Conservation (phyloP, 1,139 yeast species). For the Komagataea norvegica region DNA sequence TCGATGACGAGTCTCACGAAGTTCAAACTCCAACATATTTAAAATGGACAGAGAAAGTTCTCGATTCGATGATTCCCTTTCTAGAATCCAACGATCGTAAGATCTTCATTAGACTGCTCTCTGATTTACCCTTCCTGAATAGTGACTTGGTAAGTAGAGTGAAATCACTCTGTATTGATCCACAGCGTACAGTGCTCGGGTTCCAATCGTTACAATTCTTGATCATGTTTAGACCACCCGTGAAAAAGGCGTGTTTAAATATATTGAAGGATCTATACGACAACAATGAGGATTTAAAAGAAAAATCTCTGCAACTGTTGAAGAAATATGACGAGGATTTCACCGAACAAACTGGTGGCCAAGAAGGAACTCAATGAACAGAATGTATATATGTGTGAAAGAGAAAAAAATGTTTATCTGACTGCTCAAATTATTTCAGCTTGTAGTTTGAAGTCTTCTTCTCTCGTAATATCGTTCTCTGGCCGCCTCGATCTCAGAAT, state of each 20-base stretch:
- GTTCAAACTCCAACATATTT: slow-evolving; percentile 47
- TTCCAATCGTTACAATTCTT: slow-evolving; percentile 75
- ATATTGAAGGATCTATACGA: slow-evolving; percentile 55
- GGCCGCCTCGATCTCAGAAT: slow-evolving; percentile 11
- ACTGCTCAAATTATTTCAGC: no score
- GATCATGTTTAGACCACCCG: slow-evolving; percentile 89
- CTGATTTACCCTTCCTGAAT: slow-evolving; percentile 79
- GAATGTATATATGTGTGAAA: no score
- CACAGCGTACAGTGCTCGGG: slow-evolving; percentile 75
- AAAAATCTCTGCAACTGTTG: slow-evolving; percentile 43
- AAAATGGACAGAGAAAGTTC: slow-evolving; percentile 64
- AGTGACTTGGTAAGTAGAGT: slow-evolving; percentile 56
- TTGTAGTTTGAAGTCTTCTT: no score
- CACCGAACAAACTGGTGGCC: no score
- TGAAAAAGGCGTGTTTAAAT: slow-evolving; percentile 58
- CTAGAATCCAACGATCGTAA: slow-evolving; percentile 77
- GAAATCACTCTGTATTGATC: slow-evolving; percentile 78
- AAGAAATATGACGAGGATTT: slow-evolving; percentile 19
- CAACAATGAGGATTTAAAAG: slow-evolving; percentile 49
- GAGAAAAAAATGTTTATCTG: no score
- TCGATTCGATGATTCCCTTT: slow-evolving; percentile 81
- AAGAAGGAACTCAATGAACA: no score
- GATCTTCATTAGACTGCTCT: slow-evolving; percentile 72
- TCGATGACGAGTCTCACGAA: slow-evolving; percentile 24
- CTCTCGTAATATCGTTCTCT: slow-evolving; percentile 14